Evolutionary conservation across 768 basidiomycete species (phyloP), one percentile per base, ranked within the genome.

Genomic region (Trametes meyenii): DNA sequence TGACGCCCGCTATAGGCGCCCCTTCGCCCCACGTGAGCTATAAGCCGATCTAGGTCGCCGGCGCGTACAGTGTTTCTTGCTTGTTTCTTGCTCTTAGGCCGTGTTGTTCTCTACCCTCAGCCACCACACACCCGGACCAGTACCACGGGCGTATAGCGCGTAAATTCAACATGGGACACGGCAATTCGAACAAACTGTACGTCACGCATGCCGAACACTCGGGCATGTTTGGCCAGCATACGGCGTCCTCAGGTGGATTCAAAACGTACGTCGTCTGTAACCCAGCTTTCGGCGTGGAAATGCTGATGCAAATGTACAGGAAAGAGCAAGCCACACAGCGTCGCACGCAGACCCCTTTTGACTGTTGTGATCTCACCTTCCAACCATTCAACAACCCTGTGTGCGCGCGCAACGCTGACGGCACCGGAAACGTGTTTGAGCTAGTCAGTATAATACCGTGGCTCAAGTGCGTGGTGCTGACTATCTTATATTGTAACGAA

Each of bases 401-500:
- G 13, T 92, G 90, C 69, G 89, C 92, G 2, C 82, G 90, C 35
- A 94, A 95, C 67, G 72, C 81, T 17, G 92, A 96, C 70, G 87
- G 92, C 56, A 90, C 87, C 6, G 89, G 93, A 38, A 70, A 73
- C 60, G 94, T 96, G 8, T 96, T 94, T 71, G 95, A 96, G 66
- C 77, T 97, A 43, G 82, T 94, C 53, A 96, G 94, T 72, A 96
- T 96, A 68, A 89, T 97, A 49, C 93, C 94, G 33, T 97, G 94
- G 89, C 82, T 98, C 48, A 94, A 96, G 95, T 88, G 70, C 66
- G 86, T 79, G 14, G 23, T 19, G 5, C 45, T 35, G 36, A 33
- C 43, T 46, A 35, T 21, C 51, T 23, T 12, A 3, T 4, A 29
- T 39, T 29, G 4, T 33, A 8, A 5, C 40, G 38, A 36, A n/a